These are phyloP conservation scores for Nicotiana tomentosiformis DNA, from an alignment of 257 asterid genomes.

Conservation along the genomic window DNA sequence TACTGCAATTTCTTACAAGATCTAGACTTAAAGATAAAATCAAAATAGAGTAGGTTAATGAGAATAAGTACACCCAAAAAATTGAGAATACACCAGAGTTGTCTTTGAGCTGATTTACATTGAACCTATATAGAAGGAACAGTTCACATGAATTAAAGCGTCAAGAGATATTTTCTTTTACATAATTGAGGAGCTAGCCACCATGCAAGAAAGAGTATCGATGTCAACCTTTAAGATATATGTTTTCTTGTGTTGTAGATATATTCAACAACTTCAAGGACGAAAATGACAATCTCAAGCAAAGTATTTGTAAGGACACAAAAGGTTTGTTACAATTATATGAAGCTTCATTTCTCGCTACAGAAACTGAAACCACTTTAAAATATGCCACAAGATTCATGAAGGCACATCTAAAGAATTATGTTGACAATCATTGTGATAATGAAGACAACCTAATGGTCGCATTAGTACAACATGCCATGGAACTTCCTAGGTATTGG, in stretches of 20 bases:
- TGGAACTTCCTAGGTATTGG: slow-evolving; percentile 10
- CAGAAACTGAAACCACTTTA: background rate
- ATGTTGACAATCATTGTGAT: background rate
- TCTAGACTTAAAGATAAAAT: no score
- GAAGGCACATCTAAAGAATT: background rate
- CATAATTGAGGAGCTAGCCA: background rate
- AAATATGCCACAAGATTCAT: background rate
- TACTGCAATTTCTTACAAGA: no score
- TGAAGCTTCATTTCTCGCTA: background rate
- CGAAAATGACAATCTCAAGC: background rate
- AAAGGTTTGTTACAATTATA: no score
- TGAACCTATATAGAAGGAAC: no score
- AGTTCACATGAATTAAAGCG: no score
- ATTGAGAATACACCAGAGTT: no score
- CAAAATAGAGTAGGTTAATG: no score
- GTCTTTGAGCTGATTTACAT: no score
- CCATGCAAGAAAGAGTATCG: no score
- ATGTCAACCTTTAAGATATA: no score
- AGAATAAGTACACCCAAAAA: no score
- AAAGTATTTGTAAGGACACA: background rate
- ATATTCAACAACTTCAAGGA: background rate
- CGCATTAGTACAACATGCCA: background rate
- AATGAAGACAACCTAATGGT: background rate
- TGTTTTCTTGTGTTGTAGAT: background rate
- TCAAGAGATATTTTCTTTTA: no score